These are phyloP conservation scores for Nitzschia sp. DNA, from an alignment of 108 stramenopile genomes.

Conservation along the genomic window DNA sequence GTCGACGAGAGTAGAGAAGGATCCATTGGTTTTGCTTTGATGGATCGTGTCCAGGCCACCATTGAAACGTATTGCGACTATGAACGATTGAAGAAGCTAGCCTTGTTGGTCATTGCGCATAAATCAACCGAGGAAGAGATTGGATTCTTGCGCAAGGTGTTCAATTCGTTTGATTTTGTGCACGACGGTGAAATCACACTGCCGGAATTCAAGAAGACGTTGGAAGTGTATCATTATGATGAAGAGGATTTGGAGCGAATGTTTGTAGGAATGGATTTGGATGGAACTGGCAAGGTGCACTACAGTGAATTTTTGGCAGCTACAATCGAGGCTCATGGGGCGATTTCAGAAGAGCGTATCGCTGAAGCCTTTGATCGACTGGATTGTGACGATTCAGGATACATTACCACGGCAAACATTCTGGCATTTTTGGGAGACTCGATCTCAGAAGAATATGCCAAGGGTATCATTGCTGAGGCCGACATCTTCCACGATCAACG, in stretches of 20 bases:
- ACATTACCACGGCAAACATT: slow-evolving; percentile 63
- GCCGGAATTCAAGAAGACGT: slow-evolving; percentile 70
- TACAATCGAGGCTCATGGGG: slow-evolving; percentile 81
- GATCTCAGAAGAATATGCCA: slow-evolving; percentile 54
- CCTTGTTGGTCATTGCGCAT: slow-evolving; percentile 74
- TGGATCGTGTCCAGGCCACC: slow-evolving; percentile 45
- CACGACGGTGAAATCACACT: slow-evolving; percentile 62
- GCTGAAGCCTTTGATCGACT: slow-evolving; percentile 93
- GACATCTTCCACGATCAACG: slow-evolving; percentile 74
- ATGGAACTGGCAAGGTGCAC: slow-evolving; percentile 72
- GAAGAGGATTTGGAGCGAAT: slow-evolving; percentile 75
- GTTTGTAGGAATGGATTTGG: slow-evolving; percentile 76
- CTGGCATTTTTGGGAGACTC: slow-evolving; percentile 67
- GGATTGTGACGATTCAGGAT: slow-evolving; percentile 88
- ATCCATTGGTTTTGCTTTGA: slow-evolving; percentile 9
- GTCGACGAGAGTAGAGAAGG: background rate
- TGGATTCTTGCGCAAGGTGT: slow-evolving; percentile 54
- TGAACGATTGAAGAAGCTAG: slow-evolving; percentile 61
- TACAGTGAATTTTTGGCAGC: slow-evolving; percentile 95
- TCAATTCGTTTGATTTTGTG: slow-evolving; percentile 44
- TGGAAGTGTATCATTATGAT: slow-evolving; percentile 51
- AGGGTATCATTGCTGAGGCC: slow-evolving; percentile 90
- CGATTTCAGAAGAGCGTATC: slow-evolving; percentile 75
- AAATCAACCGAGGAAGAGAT: slow-evolving; percentile 68
- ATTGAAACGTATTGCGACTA: slow-evolving; percentile 57